A percentile compares a stretch with the other conserved stretches of the same genome.
Evolutionary conservation across 257 asterid species (phyloP).

Genomic region (Gynochthodes officinalis): DNA sequence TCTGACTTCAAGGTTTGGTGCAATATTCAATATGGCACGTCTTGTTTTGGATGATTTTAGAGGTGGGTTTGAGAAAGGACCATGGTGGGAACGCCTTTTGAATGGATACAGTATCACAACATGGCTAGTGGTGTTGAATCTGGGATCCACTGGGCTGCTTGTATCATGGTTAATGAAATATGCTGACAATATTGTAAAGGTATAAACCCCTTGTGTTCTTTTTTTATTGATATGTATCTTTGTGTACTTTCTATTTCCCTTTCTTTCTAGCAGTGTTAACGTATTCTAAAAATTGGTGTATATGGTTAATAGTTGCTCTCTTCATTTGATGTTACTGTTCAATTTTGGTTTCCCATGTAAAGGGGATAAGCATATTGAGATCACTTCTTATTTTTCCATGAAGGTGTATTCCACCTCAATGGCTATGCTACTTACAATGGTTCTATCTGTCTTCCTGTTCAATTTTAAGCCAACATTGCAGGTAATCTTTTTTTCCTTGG

Average conservation of each 20-base stretch:
- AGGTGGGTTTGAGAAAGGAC: slow-evolving; percentile 86
- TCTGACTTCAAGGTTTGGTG: slow-evolving; percentile 70
- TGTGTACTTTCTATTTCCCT: not conserved
- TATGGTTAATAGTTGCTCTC: not conserved
- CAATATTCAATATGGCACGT: slow-evolving; percentile 86
- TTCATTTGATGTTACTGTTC: not conserved
- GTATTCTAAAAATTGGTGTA: not conserved
- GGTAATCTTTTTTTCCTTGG: slow-evolving; percentile 31
- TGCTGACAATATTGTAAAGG: slow-evolving; percentile 97
- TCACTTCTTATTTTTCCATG: slow-evolving; percentile 13
- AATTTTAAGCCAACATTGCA: slow-evolving; percentile 85
- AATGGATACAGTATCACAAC: slow-evolving; percentile 77
- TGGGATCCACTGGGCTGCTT: slow-evolving; percentile 88
- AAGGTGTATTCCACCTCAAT: slow-evolving; percentile 95
- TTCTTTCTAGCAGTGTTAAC: not conserved
- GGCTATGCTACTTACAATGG: slow-evolving; percentile 95
- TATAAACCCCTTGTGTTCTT: slow-evolving; percentile 18
- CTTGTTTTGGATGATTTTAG: slow-evolving; percentile 79
- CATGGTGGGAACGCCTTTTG: slow-evolving; percentile 93
- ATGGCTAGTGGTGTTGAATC: slow-evolving; percentile 93
- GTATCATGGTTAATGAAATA: slow-evolving; percentile 99
- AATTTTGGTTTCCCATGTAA: not conserved
- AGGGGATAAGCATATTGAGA: not conserved
- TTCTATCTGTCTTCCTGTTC: slow-evolving; percentile 77
- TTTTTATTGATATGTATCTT: not conserved